Base-by-base conservation (phyloP, 768 basidiomycete species). In the Ramaria sp. region DNA sequence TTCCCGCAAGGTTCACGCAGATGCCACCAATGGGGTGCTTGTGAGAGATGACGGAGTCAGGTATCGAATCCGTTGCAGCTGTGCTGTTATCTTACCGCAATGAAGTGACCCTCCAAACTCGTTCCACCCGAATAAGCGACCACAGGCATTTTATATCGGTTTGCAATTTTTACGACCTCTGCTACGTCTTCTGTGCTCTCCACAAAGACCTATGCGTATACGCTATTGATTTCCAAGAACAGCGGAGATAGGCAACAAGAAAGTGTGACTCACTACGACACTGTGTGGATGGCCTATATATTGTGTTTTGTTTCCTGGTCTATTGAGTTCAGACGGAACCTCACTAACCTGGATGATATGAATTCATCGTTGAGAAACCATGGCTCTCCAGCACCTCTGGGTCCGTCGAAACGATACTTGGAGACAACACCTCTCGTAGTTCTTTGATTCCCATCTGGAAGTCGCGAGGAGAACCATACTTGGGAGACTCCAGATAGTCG, bases 111-210 rank as follows among this genome's bases (percentile, higher is more conserved):
- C 65, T 93, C 91, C 22, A 94, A 67, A 63, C 79, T 83, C 0
- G 91, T 94, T 1, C 84, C 91, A 10, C 88, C 91, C 0, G 84
- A 82, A 67, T 85, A 92, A 2, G 90, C 79, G 0, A 79, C 80
- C 20, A 94, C 69, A 0, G 92, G 92, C 71, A 93, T 84, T 27
- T 73, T 74, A 69, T 83, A 85, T 67, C 83, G 83, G 41, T 75
- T 77, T 2, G 91, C 86, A 47, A 87, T 76, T 58, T 84, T 80
- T 49, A 94, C 85, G 49, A 91, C 77, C 61, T 79, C 76, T 41
- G 85, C 83, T 1, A 95, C 89, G 62, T 95, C 91, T 60, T 88
- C 86, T 0, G 91, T 93, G 24, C 74, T 78, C 17, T 68, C 62
- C 0, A 85, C 84, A 63, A 80, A 84, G 2, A 86, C 80, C 75